Conservation (phyloP, 1,284 basidiomycete genomes). For the Melampsora americana region DNA sequence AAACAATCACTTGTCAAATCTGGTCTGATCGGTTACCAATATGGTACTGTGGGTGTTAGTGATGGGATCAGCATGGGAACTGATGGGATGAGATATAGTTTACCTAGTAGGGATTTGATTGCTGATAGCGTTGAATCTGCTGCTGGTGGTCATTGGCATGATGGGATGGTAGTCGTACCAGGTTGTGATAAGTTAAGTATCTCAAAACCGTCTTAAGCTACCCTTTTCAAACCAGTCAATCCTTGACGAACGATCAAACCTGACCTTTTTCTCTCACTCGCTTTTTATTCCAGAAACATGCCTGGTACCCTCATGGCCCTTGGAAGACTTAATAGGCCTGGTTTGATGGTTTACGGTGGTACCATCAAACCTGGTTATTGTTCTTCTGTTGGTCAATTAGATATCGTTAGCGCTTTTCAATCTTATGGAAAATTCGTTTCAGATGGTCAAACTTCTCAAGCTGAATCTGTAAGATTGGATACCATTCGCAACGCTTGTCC, state of each 20-base stretch:
- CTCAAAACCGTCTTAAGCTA: neutral
- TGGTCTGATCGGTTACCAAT: conserved; percentile 88
- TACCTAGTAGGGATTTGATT: conserved; percentile 83
- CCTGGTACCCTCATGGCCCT: conserved; percentile 90
- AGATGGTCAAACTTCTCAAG: conserved; percentile 75
- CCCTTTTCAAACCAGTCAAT: no score
- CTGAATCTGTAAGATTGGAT: conserved; percentile 65
- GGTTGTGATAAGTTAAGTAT: conserved; percentile 75
- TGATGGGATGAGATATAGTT: conserved; percentile 77
- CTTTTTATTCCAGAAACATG: conserved; percentile 65
- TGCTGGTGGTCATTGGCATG: conserved; percentile 96
- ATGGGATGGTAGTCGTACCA: conserved; percentile 92
- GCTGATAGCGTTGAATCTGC: conserved; percentile 70
- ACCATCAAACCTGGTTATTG: conserved; percentile 87
- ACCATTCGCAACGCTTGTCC: conserved; percentile 88
- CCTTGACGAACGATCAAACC: no score
- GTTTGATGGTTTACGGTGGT: conserved; percentile 94
- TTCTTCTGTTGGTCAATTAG: conserved; percentile 67
- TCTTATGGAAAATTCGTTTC: conserved; percentile 88
- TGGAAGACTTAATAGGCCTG: conserved; percentile 86
- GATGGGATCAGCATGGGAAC: conserved; percentile 98
- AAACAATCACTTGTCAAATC: conserved; percentile 73
- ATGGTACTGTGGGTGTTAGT: conserved; percentile 93
- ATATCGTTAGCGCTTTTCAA: conserved; percentile 93
- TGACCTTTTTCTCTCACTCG: neutral